These are phyloP conservation scores for Boletus bicolor DNA, from an alignment of 768 basidiomycete genomes.

Conservation along the genomic window DNA sequence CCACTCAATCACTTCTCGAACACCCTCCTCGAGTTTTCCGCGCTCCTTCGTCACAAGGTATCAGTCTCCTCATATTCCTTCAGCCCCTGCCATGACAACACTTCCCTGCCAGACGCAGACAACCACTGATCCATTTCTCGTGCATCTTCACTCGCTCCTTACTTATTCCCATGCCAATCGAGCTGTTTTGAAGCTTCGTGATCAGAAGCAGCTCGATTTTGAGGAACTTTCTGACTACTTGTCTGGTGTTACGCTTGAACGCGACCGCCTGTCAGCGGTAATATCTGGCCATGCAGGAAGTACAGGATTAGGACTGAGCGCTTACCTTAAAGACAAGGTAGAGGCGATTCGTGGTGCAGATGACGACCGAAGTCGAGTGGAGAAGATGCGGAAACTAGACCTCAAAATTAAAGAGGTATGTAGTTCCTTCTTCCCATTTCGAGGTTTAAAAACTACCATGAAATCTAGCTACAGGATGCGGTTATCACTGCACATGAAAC, in stretches of 20 bases:
- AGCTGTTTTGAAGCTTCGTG: slow-evolving; percentile 90
- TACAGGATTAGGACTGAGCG: slow-evolving; percentile 77
- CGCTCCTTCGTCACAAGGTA: slow-evolving; percentile 81
- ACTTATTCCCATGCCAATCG: slow-evolving; percentile 92
- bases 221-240: slow-evolving; percentile 96
- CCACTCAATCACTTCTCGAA: slow-evolving; percentile 96
- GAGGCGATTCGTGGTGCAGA: slow-evolving; percentile 91
- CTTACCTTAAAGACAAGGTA: slow-evolving; percentile 89
- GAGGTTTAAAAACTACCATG: not conserved
- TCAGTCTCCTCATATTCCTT: slow-evolving; percentile 17
- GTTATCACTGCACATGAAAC: slow-evolving; percentile 95
- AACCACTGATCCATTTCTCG: slow-evolving; percentile 88
- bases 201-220: slow-evolving; percentile 98
- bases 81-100: not conserved
- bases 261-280: slow-evolving; percentile 87
- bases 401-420: slow-evolving; percentile 90
- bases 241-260: slow-evolving; percentile 87
- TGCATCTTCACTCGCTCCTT: slow-evolving; percentile 87
- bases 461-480: slow-evolving; percentile 84
- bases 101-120: slow-evolving; percentile 63
- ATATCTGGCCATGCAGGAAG: slow-evolving; percentile 87
- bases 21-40: slow-evolving; percentile 92
- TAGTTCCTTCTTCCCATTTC: not conserved
- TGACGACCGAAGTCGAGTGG: slow-evolving; percentile 88
- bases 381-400: slow-evolving; percentile 92